Evolutionary conservation across 768 basidiomycete genomes (phyloP), one percentile per base, ranked within the genome.

Genomic region (Mycena chlorophos): DNA sequence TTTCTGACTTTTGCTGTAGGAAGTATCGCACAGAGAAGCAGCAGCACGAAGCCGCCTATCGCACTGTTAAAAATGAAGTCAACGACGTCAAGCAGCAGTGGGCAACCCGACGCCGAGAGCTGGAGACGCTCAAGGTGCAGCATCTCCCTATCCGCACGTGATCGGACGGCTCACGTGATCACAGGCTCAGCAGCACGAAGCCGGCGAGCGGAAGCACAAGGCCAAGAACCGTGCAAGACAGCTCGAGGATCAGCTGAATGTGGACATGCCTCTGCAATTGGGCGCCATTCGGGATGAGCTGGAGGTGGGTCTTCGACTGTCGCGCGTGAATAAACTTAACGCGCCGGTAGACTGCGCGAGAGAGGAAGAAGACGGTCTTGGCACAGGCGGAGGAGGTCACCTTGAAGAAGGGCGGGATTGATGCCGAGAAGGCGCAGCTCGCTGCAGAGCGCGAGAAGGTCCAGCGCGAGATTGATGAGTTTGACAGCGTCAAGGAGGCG

Each of bases 221-320:
- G 73, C 76, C 27, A 84, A 75, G 65, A 28, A 57, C 5, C 61
- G 58, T 2, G 68, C 81, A 37, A 62, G 65, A 27, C 69, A 70
- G 20, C 65, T 88, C 14, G 80, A 85, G 58, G 72, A 78, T 30
- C 86, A 88, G 57, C 77, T 78, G 12, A 88, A 87, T 53, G 86
- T 89, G 20, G 87, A 88, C 13, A 72, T 87, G 67, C 86, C 88
- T 1, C 80, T 80, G 5, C 78, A 80, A 61, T 74, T 89, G n/a
- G 73, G 78, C n/a, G 80, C 77, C 14, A 70, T 89, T 14, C 74
- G 86, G 56, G 74, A 69, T 12, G 81, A 78, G 4, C 81, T 83
- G 65, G 67, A 75, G 61, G 88, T 85, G 61, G 25, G 78, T 66
- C 28, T 55, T 30, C 22, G 28, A 29, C 26, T 29, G 20, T n/a